Base-by-base conservation (phyloP, 2,329 filamentous ascomycete genomes). In the Magnaporthiopsis incrustans region DNA sequence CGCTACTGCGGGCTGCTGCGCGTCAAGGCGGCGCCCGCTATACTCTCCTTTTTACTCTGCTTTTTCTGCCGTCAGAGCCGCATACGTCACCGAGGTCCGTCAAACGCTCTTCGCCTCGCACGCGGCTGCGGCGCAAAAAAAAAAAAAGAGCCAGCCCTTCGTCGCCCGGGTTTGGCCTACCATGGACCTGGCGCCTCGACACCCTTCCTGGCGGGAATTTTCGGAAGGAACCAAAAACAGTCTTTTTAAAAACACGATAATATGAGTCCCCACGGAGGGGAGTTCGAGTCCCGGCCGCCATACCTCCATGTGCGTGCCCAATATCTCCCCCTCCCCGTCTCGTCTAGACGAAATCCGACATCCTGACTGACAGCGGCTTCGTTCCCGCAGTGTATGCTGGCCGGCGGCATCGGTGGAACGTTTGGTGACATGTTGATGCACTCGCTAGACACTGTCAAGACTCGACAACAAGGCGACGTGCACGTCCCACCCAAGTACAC, bases 341-440 rank as follows among this genome's bases (percentile, higher is more conserved):
- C 30, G n/a, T 18, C 33, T 60, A 33, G 33, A 18, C 7, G 22
- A n/a, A 33, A 22, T 26, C n/a, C 32, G 12, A 44, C 26, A 38
- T 64, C 62, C 63, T 64, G 60, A 35, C 63, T 68, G 59, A 66
- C 57, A 27, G 63, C 18, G 2, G 26, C 15, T 22, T 59, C 32
- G 12, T 26, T 27, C 26, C 59, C 65, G 66, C 70, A 97, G 92
- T 88, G 90, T 74, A 99, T 98, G 93, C 82, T 99, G 72, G 95
- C 95, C 44, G 95, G 95, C 72, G 95, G 94, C 66, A 81, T 96
- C 63, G 95, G 96, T 72, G 95, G 95, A 63, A 93, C 91, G 22
- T 96, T 90, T 64, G 95, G 96, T 65, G 95, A 99, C 76, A 90
- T 99, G 84, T 81, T 99, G 69, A 99, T 99, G 95, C 95, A 99